Conservation (phyloP, 2,329 filamentous ascomycete species). For the Alternaria conjuncta region DNA sequence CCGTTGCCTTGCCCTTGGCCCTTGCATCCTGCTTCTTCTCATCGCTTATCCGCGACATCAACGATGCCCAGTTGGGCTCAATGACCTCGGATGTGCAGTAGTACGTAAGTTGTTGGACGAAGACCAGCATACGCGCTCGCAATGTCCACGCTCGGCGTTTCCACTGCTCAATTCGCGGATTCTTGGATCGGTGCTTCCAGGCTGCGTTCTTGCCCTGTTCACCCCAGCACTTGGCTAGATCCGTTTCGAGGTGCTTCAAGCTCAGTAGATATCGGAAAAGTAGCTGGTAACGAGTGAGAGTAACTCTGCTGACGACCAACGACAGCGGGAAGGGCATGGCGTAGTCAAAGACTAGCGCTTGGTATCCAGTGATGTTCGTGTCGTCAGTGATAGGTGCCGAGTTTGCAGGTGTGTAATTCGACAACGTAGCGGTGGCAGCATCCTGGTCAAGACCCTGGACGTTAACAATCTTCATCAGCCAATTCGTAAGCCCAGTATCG, state of each 20-base stretch:
- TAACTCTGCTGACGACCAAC: slow-evolving; percentile 93
- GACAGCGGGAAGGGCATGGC: slow-evolving; percentile 93
- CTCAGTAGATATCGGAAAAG: slow-evolving; percentile 94
- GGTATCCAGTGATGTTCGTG: slow-evolving; percentile 88
- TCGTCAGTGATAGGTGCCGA: slow-evolving; percentile 68
- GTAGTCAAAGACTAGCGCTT: slow-evolving; percentile 93
- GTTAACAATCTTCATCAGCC: slow-evolving; percentile 93
- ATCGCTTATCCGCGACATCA: slow-evolving; percentile 82
- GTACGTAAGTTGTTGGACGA: slow-evolving; percentile 94
- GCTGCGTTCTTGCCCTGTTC: slow-evolving; percentile 80
- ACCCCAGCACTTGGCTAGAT: slow-evolving; percentile 87
- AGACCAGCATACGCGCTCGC: slow-evolving; percentile 92
- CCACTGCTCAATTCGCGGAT: slow-evolving; percentile 81
- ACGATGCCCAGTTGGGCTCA: slow-evolving; percentile 93
- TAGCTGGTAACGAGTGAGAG: slow-evolving; percentile 94
- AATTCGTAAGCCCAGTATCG: slow-evolving; percentile 88
- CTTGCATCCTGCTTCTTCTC: slow-evolving; percentile 59
- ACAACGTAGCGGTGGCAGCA: slow-evolving; percentile 64
- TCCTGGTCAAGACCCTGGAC: slow-evolving; percentile 95
- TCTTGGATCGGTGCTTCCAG: slow-evolving; percentile 82
- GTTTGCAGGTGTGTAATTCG: slow-evolving; percentile 75
- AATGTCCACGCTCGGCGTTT: slow-evolving; percentile 92
- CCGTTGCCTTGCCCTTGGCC: slow-evolving; percentile 45
- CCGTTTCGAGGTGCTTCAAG: slow-evolving; percentile 84
- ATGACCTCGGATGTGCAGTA: slow-evolving; percentile 98